phyloP scores from a whole-genome alignment of 2,329 filamentous ascomycete species.

The Claviceps pusilla region DNA sequence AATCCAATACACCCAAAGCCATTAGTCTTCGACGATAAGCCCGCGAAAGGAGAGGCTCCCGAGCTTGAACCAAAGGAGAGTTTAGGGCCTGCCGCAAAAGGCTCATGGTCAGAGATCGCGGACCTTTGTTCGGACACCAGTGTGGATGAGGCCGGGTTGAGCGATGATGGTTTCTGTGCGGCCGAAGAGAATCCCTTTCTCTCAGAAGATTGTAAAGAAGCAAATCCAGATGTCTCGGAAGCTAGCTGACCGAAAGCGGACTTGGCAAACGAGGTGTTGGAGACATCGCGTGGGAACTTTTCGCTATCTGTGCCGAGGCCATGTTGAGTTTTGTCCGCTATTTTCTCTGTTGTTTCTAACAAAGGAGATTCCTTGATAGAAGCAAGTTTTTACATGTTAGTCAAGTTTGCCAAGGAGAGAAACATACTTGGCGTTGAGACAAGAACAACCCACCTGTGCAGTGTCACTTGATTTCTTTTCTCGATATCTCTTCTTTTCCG shows the following conservation, averaged over 20 bases:
- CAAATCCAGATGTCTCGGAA: conserved; percentile 49
- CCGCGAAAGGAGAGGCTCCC: conserved; percentile 32
- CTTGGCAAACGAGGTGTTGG: conserved; percentile 48
- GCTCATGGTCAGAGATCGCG: conserved; percentile 5
- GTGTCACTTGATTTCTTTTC: conserved; percentile 30
- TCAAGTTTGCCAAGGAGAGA: background rate
- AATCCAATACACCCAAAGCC: conserved; percentile 32
- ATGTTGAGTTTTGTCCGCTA: background rate
- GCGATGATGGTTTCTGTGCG: conserved; percentile 19
- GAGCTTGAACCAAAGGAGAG: conserved; percentile 31
- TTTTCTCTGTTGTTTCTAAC: background rate
- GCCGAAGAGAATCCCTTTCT: conserved; percentile 36
- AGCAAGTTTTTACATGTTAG: background rate
- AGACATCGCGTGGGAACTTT: conserved; percentile 23
- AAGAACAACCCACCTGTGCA: conserved; percentile 16
- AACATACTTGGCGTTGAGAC: background rate
- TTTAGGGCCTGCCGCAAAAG: conserved; percentile 24
- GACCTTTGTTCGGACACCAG: background rate
- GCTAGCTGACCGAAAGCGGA: conserved; percentile 56
- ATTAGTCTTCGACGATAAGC: conserved; percentile 24
- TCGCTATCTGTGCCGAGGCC: background rate
- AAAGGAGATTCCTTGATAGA: background rate
- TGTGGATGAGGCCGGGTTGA: conserved; percentile 12
- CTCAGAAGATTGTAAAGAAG: conserved; percentile 33
- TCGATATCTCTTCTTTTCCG: conserved; percentile 50